Conservation (phyloP, 129 eudicot species). For the carrot (Daucus carota) region DNA sequence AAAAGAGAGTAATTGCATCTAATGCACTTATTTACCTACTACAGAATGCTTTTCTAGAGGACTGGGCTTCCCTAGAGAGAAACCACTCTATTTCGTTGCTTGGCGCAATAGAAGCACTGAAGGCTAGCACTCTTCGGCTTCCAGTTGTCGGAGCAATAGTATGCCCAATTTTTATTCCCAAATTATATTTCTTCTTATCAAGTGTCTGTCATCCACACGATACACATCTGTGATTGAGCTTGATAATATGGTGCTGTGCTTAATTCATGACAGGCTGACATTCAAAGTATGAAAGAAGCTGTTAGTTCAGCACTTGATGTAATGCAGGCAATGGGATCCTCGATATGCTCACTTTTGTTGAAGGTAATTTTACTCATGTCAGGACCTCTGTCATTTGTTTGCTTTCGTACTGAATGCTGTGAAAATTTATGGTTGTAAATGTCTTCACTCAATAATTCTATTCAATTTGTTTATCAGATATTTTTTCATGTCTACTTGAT, state of each 20-base stretch:
- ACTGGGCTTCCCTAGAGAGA: constrained; percentile 80
- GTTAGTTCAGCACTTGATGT: constrained; percentile 73
- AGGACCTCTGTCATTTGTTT: not conserved
- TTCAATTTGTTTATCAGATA: not conserved
- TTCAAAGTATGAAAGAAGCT: constrained; percentile 83
- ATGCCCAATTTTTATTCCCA: constrained; percentile 19
- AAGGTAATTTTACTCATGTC: constrained; percentile 37
- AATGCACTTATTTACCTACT: constrained; percentile 14
- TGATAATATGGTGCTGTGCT: constrained; percentile 8
- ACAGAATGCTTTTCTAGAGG: constrained; percentile 65
- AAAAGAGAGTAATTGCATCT: not conserved
- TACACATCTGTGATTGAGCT: not conserved
- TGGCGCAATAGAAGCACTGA: constrained; percentile 93
- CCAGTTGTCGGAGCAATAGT: constrained; percentile 88
- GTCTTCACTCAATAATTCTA: not conserved
- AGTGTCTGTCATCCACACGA: not conserved
- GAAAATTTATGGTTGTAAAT: not conserved
- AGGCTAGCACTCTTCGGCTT: constrained; percentile 98
- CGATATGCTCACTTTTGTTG: constrained; percentile 43
- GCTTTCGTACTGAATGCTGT: not conserved
- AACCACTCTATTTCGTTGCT: constrained; percentile 68
- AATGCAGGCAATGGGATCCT: constrained; percentile 70
- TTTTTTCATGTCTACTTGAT: not conserved
- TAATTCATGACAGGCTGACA: constrained; percentile 52
- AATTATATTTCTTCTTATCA: not conserved